These are phyloP conservation scores for Chytriomyces sp. DNA, from an alignment of 192 early-diverging fungal genomes.

Conservation along the genomic window DNA sequence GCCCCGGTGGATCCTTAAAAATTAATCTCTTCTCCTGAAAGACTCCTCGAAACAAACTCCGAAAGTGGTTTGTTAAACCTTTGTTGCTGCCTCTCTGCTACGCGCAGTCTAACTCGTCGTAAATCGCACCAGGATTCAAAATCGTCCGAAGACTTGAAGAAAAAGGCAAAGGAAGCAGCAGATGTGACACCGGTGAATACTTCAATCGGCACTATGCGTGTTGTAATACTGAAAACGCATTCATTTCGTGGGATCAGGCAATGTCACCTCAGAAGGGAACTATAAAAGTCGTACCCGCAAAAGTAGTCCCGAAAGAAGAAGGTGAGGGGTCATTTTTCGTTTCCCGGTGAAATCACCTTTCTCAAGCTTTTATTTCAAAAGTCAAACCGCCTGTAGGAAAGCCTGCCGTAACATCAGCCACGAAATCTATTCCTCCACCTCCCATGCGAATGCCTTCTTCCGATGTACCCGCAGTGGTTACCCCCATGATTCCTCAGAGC, in stretches of 20 bases:
- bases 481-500: slow-evolving; percentile 32
- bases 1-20: not conserved
- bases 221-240: not conserved
- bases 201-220: not conserved
- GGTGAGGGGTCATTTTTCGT: slow-evolving; percentile 27
- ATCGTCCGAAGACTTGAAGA: slow-evolving; percentile 31
- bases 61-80: not conserved
- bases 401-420: slow-evolving; percentile 5
- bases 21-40: not conserved
- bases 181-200: slow-evolving; percentile 2
- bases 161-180: slow-evolving; percentile 37
- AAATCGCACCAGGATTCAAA: not conserved
- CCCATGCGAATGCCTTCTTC: not conserved
- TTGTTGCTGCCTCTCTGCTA: not conserved
- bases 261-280: slow-evolving; percentile 12
- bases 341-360: not conserved
- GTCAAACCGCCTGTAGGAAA: not conserved
- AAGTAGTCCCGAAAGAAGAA: slow-evolving; percentile 50
- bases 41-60: not conserved
- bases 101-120: not conserved
- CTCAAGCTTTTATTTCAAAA: not conserved
- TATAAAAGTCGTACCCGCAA: slow-evolving; percentile 31
- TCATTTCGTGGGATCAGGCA: not conserved
- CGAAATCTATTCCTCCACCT: not conserved
- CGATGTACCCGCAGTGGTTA: slow-evolving; percentile 21